Evolutionary conservation across 2,329 filamentous ascomycete species (phyloP).

Genomic region (Chrysosporium queenslandicum): DNA sequence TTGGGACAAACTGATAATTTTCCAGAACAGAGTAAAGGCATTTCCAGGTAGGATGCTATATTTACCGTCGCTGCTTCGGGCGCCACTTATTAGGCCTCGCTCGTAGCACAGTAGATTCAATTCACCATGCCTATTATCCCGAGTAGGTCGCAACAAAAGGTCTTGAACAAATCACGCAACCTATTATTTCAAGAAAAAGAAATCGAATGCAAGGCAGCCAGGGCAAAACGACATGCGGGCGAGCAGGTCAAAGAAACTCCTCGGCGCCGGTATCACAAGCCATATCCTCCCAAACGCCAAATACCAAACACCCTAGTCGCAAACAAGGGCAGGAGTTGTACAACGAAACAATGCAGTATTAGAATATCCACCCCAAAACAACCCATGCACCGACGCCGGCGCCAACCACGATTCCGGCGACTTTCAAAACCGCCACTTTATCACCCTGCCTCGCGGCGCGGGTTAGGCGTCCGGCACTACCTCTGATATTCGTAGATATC

Average conservation of each 20-base stretch:
- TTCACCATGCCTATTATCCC: too few species aligned
- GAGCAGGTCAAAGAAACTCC: background rate
- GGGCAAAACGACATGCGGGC: background rate
- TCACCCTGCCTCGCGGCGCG: constrained; percentile 89
- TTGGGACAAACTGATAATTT: too few species aligned
- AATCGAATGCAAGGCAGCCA: background rate
- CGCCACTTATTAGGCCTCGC: too few species aligned
- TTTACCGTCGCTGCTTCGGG: too few species aligned
- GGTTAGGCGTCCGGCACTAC: constrained; percentile 69
- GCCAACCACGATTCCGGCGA: constrained; percentile 71
- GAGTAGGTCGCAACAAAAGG: too few species aligned
- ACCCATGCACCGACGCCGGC: constrained; percentile 68
- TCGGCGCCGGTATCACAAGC: background rate
- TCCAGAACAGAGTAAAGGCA: too few species aligned
- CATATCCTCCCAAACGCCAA: background rate
- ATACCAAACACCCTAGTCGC: background rate
- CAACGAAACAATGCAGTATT: background rate
- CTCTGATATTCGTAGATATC: constrained; percentile 72
- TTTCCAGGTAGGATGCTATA: too few species aligned
- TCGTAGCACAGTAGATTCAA: too few species aligned
- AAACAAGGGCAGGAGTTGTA: background rate
- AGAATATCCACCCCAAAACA: constrained; percentile 53
- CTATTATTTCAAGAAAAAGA: too few species aligned
- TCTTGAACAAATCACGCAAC: too few species aligned
- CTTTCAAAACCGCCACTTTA: constrained; percentile 79